phyloP scores from a whole-genome alignment of 140 eudicot genomes.

The Flaveria floridana region DNA sequence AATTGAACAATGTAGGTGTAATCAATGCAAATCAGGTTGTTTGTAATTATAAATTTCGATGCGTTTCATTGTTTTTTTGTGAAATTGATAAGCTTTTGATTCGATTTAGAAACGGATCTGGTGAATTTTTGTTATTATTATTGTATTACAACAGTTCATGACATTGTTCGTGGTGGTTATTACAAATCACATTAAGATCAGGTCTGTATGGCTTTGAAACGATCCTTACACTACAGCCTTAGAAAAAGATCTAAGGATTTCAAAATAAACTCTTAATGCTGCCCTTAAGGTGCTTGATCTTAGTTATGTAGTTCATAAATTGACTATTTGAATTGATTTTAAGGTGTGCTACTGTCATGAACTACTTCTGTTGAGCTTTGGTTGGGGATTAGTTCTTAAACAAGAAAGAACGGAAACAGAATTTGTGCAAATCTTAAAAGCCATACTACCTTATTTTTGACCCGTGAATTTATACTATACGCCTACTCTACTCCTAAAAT shows the following conservation, averaged over 20 bases:
- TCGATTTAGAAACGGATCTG: slow-evolving; percentile 27
- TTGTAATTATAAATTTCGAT: background rate
- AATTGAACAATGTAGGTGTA: slow-evolving; percentile 35
- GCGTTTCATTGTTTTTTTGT: slow-evolving; percentile 1
- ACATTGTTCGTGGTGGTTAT: background rate
- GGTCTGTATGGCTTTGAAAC: slow-evolving; percentile 1
- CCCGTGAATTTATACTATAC: no score
- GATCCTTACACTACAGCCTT: slow-evolving; percentile 9
- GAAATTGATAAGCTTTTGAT: slow-evolving; percentile 27
- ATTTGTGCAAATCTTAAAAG: background rate
- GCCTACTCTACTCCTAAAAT: background rate
- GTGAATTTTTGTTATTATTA: slow-evolving; percentile 1
- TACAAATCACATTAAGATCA: slow-evolving; percentile 16
- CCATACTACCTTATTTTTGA: background rate
- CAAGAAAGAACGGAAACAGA: background rate
- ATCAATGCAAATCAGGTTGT: slow-evolving; percentile 18
- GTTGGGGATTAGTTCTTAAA: slow-evolving; percentile 10
- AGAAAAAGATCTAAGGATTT: slow-evolving; percentile 28
- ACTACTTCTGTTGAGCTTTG: slow-evolving; percentile 17
- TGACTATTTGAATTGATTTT: background rate
- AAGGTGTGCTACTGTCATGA: background rate
- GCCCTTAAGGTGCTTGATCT: slow-evolving; percentile 14
- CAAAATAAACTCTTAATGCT: slow-evolving; percentile 12
- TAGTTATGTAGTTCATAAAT: slow-evolving; percentile 1
- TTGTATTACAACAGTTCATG: no score